phyloP scores from a whole-genome alignment of 1,139 yeast species.

The Diutina mesorugosa region DNA sequence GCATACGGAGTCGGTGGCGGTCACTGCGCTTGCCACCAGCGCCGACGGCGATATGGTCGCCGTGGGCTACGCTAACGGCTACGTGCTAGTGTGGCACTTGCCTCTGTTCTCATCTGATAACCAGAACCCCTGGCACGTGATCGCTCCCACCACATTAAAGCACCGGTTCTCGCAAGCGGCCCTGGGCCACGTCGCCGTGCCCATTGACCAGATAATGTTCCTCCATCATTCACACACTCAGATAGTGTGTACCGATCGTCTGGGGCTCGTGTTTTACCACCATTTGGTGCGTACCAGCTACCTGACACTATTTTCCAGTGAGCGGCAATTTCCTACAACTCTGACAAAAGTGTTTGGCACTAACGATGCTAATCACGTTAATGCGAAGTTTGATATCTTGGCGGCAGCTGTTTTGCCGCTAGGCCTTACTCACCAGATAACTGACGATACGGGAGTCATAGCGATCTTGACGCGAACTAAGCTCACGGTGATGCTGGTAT shows the following conservation, averaged over 20 bases:
- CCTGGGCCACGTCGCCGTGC: slow-evolving; percentile 40
- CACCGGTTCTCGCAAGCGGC: slow-evolving; percentile 15
- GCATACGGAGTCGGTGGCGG: slow-evolving; percentile 4
- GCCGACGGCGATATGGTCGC: slow-evolving; percentile 21
- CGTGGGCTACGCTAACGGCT: slow-evolving; percentile 22
- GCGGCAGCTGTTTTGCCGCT: slow-evolving; percentile 29
- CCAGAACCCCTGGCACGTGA: slow-evolving; percentile 12
- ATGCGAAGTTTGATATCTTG: slow-evolving; percentile 14
- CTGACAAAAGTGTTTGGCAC: slow-evolving; percentile 43
- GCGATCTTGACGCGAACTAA: slow-evolving; percentile 47
- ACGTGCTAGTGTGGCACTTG: slow-evolving; percentile 19
- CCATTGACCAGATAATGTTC: slow-evolving; percentile 33
- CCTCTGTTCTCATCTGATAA: slow-evolving; percentile 1
- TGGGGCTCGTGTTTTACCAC: slow-evolving; percentile 51
- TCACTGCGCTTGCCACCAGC: slow-evolving; percentile 17
- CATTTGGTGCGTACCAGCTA: slow-evolving; percentile 35
- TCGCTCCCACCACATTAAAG: slow-evolving; percentile 17
- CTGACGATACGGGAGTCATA: slow-evolving; percentile 45
- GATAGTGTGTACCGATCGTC: slow-evolving; percentile 43
- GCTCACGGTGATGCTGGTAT: slow-evolving; percentile 41
- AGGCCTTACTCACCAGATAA: slow-evolving; percentile 36
- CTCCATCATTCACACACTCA: slow-evolving; percentile 44
- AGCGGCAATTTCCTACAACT: slow-evolving; percentile 7
- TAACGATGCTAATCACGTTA: slow-evolving; percentile 18
- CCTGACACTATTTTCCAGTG: slow-evolving; percentile 9